Percentiles rank a stretch among this genome's conserved stretches.
phyloP scores from a whole-genome alignment of 768 basidiomycete genomes.

The Galerina sulciceps region DNA sequence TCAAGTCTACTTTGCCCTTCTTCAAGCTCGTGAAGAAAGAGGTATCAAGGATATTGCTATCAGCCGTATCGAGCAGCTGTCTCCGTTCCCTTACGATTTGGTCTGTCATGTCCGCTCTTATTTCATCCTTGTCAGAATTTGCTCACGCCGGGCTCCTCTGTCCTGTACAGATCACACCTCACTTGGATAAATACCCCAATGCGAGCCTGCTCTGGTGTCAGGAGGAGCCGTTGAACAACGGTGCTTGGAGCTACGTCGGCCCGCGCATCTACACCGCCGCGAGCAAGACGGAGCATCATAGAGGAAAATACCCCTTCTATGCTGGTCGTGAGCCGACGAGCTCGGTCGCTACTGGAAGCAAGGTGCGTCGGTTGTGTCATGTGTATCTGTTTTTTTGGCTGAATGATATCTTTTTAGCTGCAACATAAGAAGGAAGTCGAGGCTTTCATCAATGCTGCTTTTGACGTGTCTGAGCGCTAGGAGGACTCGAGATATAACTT shows the following conservation, averaged over 20 bases:
- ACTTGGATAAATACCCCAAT: constrained; percentile 96
- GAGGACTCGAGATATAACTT: not conserved
- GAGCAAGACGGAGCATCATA: constrained; percentile 87
- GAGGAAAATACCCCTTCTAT: constrained; percentile 87
- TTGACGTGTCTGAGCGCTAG: constrained; percentile 34
- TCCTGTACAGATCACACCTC: constrained; percentile 73
- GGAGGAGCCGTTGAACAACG: constrained; percentile 97
- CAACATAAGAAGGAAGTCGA: constrained; percentile 94
- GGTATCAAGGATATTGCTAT: constrained; percentile 95
- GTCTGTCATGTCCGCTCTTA: constrained; percentile 43
- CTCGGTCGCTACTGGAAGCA: constrained; percentile 92
- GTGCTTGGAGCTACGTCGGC: constrained; percentile 96
- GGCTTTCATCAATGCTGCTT: constrained; percentile 67
- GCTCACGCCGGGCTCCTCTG: too few relatives aligned
- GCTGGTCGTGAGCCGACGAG: constrained; percentile 92
- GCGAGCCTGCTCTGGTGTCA: constrained; percentile 94
- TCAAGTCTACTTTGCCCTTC: constrained; percentile 91
- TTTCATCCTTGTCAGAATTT: not conserved
- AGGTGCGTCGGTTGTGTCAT: constrained; percentile 48
- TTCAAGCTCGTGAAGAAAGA: constrained; percentile 88
- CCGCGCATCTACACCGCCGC: constrained; percentile 94
- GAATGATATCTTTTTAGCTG: constrained; percentile 40
- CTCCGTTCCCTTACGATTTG: constrained; percentile 96
- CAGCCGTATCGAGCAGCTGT: constrained; percentile 92
- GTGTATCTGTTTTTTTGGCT: not conserved